Base-by-base conservation (phyloP, 352 stramenopile species). In the Phytophthora hibernalis region DNA sequence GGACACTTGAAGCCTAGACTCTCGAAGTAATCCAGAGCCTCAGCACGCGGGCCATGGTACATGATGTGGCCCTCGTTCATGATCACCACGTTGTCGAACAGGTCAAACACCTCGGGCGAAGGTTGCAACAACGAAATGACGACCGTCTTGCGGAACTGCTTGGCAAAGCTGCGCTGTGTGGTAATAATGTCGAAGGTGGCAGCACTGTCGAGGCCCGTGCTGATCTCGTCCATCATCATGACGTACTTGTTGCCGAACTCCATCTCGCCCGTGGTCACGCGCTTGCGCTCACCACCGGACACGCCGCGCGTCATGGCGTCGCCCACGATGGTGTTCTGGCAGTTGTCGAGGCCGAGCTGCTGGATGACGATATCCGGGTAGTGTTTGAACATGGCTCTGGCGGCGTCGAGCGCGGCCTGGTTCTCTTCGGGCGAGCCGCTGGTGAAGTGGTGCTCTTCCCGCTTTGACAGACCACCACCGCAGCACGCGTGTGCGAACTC, bases 11-110 rank as follows among this genome's bases (percentile, higher is more conserved):
- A 90, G 21, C 90, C 89, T 11, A 97, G 54, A 21, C 48, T 58
- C 37, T 82, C 68, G 61, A 98, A 98, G 72, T 98, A 97, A n/a
- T 65, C 45, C 20, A 92, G 54, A 4, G 77, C 83, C 61, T 80
- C 48, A 66, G 91, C 62, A 70, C 74, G 71, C 57, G 88, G 59
- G 86, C 76, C 61, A 93, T 76, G 74, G 63, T 97, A 99, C 57
- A 98, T 90, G 12, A 98, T 65, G 20, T 82, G 61, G 21, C 96
- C 95, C 24, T 97, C 79, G 69, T 93, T 93, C 42, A 99, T 49
- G n/a, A 99, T 67, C 42, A 98, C 84, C 3, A 98, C 62, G 54
- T 98, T 82, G 70, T 99, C 96, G 67, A 99, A 98, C 16, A 98
- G 75, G 5, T 80, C 78, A 35, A 97, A 96, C 4, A 97, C 92